phyloP scores from a whole-genome alignment of 169 alveolate genomes.

The Plasmodium fragile region DNA sequence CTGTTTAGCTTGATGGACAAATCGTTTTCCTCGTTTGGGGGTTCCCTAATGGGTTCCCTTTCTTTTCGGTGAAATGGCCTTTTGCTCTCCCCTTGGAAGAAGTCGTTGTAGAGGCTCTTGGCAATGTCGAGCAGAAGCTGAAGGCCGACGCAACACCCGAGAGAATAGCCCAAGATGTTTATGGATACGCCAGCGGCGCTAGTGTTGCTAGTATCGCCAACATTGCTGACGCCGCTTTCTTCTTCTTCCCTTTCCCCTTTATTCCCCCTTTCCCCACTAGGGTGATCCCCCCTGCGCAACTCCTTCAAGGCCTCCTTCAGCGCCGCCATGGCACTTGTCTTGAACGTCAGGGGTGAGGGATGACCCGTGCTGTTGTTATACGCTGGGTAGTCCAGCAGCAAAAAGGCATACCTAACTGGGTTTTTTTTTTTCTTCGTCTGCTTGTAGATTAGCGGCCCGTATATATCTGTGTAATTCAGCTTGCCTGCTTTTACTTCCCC shows the following conservation, averaged over 20 bases:
- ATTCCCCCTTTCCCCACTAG: neutral
- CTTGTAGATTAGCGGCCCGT: conserved; percentile 65
- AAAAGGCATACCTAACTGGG: conserved; percentile 39
- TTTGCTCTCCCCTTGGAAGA: conserved; percentile 28
- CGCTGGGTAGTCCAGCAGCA: conserved; percentile 67
- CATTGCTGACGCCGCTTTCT: neutral
- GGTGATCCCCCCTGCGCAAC: neutral
- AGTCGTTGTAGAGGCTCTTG: conserved; percentile 70
- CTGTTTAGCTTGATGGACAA: conserved; percentile 36
- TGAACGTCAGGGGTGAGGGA: conserved; percentile 74
- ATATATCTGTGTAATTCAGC: conserved; percentile 57
- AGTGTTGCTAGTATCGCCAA: neutral
- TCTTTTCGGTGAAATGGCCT: conserved; percentile 23
- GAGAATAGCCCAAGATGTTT: conserved; percentile 50
- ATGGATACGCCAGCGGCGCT: neutral
- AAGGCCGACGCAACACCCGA: conserved; percentile 60
- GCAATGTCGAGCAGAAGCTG: conserved; percentile 64
- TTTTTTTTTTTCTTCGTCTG: neutral
- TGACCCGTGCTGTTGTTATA: conserved; percentile 72
- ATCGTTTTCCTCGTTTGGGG: conserved; percentile 3
- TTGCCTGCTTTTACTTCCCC: conserved; percentile 16
- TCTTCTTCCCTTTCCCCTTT: neutral
- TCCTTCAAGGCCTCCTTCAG: conserved; percentile 68
- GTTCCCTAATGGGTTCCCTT: conserved; percentile 43
- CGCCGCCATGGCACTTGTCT: conserved; percentile 63